A percentile compares a stretch with the other conserved stretches of the same genome.
phyloP scores from a whole-genome alignment of 2,329 filamentous ascomycete genomes.

The Fusarium brevicatenulatum region DNA sequence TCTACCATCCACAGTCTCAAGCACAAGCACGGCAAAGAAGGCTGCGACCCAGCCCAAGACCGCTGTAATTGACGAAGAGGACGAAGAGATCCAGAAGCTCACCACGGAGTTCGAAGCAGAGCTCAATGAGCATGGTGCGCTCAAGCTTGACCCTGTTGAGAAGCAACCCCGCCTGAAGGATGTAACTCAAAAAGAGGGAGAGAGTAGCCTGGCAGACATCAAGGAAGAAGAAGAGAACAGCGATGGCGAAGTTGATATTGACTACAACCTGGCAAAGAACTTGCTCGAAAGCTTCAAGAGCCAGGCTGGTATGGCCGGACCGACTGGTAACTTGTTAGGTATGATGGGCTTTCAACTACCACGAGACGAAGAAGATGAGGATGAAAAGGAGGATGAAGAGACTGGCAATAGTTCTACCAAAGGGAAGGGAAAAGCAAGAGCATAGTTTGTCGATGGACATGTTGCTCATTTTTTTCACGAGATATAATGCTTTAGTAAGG shows the following conservation, averaged over 20 bases:
- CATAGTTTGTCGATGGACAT: not conserved
- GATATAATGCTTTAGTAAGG: not conserved
- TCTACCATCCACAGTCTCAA: slow-evolving; percentile 51
- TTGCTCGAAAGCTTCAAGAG: slow-evolving; percentile 92
- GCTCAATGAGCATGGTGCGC: slow-evolving; percentile 73
- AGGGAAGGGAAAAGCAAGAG: slow-evolving; percentile 12
- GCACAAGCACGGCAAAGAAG: not conserved
- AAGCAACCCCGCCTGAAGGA: slow-evolving; percentile 47
- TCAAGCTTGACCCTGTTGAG: slow-evolving; percentile 61
- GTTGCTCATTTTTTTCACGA: not conserved
- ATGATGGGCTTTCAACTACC: slow-evolving; percentile 87
- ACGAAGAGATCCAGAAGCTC: slow-evolving; percentile 71
- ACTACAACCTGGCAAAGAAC: slow-evolving; percentile 90
- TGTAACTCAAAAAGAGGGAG: slow-evolving; percentile 36
- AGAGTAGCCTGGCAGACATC: slow-evolving; percentile 40
- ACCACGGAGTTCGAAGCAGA: slow-evolving; percentile 78
- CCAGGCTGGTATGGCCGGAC: slow-evolving; percentile 85
- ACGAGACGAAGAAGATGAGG: slow-evolving; percentile 74
- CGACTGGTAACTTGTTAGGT: slow-evolving; percentile 85
- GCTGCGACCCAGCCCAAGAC: not conserved
- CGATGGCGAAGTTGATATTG: slow-evolving; percentile 75
- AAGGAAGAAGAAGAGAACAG: slow-evolving; percentile 60
- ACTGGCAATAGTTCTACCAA: slow-evolving; percentile 1
- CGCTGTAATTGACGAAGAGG: slow-evolving; percentile 59
- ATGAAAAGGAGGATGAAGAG: slow-evolving; percentile 40